Conservation (phyloP, 148 eudicot species). For the Vaccinium macrocarpon region DNA sequence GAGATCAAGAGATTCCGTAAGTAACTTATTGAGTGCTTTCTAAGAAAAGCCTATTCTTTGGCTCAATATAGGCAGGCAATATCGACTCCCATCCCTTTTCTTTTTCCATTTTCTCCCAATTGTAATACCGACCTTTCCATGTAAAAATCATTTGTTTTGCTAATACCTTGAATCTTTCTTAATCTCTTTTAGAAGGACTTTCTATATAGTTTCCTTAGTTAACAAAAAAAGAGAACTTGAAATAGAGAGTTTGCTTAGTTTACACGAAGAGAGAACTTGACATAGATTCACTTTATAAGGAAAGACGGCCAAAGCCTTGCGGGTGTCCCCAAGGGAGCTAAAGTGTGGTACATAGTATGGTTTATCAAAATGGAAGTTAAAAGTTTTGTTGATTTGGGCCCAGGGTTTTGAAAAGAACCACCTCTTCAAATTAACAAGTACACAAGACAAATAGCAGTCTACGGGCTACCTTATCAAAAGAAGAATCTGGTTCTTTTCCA, state of each 20-base stretch:
- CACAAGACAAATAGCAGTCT: neutral
- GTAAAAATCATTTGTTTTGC: neutral
- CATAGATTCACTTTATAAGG: neutral
- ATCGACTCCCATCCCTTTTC: neutral
- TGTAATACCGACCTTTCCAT: neutral
- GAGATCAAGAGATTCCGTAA: neutral
- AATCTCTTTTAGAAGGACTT: neutral
- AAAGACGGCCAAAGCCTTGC: neutral
- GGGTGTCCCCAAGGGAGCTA: neutral
- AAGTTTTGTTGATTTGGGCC: neutral
- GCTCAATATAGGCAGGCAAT: neutral
- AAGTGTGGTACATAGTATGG: neutral
- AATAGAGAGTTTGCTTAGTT: neutral
- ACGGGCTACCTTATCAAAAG: conserved; percentile 76
- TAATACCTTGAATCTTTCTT: neutral
- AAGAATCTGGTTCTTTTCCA: conserved; percentile 56
- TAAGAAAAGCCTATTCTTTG: neutral
- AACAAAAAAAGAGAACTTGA: neutral
- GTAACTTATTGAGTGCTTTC: neutral
- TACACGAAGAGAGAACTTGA: neutral
- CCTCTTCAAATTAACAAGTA: neutral
- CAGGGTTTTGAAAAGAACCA: neutral
- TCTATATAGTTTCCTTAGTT: neutral
- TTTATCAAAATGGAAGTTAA: neutral
- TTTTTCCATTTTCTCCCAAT: neutral